phyloP scores from a whole-genome alignment of 2,329 filamentous ascomycete species.

The Colletotrichum sp. region DNA sequence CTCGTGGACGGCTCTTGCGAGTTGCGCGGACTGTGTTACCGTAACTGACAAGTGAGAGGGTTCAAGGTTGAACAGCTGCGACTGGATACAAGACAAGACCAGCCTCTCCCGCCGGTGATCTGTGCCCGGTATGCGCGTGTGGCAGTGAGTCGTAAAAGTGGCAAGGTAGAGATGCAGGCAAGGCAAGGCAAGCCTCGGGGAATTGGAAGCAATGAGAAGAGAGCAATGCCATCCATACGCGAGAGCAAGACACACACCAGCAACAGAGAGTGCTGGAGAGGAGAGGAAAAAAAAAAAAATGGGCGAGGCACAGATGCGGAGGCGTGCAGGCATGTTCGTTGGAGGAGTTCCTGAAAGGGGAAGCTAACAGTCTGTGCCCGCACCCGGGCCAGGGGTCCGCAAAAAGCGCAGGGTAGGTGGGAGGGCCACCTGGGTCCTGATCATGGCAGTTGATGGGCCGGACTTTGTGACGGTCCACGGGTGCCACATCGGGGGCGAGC shows the following conservation, averaged over 20 bases:
- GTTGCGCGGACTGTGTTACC: neutral
- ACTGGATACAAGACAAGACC: neutral
- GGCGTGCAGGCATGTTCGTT: conserved; percentile 19
- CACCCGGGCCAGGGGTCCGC: conserved; percentile 15
- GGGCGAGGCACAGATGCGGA: conserved; percentile 16
- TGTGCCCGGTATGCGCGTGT: neutral
- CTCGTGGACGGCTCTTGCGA: neutral
- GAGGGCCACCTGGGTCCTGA: conserved; percentile 8
- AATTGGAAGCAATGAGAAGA: neutral
- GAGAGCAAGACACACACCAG: neutral
- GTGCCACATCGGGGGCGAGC: neutral
- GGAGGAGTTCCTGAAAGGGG: conserved; percentile 21
- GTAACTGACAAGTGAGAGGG: neutral
- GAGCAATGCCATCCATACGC: neutral
- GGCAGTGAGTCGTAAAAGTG: neutral
- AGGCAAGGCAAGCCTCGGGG: neutral
- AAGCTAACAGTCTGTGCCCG: conserved; percentile 23
- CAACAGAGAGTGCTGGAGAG: neutral
- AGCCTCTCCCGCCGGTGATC: neutral
- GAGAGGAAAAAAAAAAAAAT: neutral
- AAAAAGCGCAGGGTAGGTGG: conserved; percentile 9
- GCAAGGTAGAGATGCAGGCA: neutral
- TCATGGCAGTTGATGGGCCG: conserved; percentile 22
- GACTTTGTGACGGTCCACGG: conserved; percentile 10
- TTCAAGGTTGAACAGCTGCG: conserved; percentile 5